Evolutionary conservation across 1,284 basidiomycete genomes (phyloP), one percentile per base, ranked within the genome.

Genomic region (Exobasidium cylindrosporum): DNA sequence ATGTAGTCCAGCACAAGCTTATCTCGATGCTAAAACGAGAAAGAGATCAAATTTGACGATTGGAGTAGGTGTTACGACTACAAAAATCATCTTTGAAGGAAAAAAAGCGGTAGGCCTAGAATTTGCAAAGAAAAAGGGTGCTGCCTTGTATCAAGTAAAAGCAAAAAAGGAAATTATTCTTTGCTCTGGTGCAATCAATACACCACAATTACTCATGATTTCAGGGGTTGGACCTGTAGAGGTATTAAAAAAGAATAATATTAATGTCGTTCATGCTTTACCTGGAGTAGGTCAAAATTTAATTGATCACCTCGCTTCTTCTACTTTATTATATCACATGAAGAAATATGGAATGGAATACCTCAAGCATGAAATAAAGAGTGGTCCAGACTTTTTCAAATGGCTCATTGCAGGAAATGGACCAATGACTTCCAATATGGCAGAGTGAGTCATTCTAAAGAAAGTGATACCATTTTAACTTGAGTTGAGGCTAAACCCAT

Each of bases 141-240:
- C 3, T 21, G 49, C 14, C 28, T 4, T n/a, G n/a, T 3, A n/a
- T n/a, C n/a, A n/a, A n/a, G n/a, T n/a, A n/a, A n/a, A n/a, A 21
- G 49, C 49, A 21, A 24, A 28, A 4, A 23, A 31, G n/a, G 54
- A 56, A n/a, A 31, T 56, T 3, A 31, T 56, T 24, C 13, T 56
- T 44, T 56, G 4, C 24, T n/a, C 29, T n/a, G 54, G 54, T 31
- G 54, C 40, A 13, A 46, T 50, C 40, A 21, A 58, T 10, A 46
- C 56, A 13, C 56, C 56, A 26, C 13, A 58, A 31, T n/a, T 58
- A 4, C 40, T 58, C 3, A 58, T 58, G 56, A 4, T 58, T 21
- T 44, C 29, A 7, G 56, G 56, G 21, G 5, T 58, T 21, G 56
- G 56, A 4, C 56, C 56, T 11, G 21, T 26, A 4, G 35, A 53